Evolutionary conservation across 106 monocot species (phyloP), one percentile per base, ranked within the genome.

Genomic region (Dendrobium huoshanense): DNA sequence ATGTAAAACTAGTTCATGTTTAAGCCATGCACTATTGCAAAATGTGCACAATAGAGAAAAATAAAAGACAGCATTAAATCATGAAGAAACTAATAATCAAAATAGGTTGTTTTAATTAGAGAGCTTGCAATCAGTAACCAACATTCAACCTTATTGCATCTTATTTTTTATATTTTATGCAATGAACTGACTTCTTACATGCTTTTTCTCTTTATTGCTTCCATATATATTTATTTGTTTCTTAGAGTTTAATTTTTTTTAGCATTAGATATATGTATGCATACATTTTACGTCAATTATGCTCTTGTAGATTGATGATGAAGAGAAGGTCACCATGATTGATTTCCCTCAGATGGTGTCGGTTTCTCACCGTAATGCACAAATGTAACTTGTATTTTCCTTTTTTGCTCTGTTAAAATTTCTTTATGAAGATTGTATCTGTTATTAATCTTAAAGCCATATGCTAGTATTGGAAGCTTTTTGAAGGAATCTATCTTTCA

Each of bases 321-420:
- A 93, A 78, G 99, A 91, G 77, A 89, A 90, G 24, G 70, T 99
- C 64, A 99, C 99, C 5, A 81, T 99, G 88, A 99, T 99, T 84
- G 99, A 99, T 90, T 99, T 99, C 77, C 99, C 99, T 54, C 99
- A 99, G 77, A 99, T 99, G 99, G 99, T 99, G 20, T 99, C 99
- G n/a, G 91, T 99, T 83, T 91, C 93, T 68, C 99, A 99, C 80
- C 95, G 89, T 19, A 99, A 95, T 87, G 99, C 93, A 80, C 86
- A 99, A 75, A 99, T 99, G 99, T 99, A 86, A 78, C 84, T 78
- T 15, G 15, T 18, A 72, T 83, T 33, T 25, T n/a, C 22, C 13
- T 55, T 74, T 37, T 29, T 56, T 37, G 16, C 68, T 43, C 9
- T 43, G 43, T 33, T 18, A 41, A 20, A 67, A 37, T 70, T 68